These are phyloP conservation scores for Fraxinus albicans DNA, from an alignment of 305 asterid genomes.

Conservation along the genomic window DNA sequence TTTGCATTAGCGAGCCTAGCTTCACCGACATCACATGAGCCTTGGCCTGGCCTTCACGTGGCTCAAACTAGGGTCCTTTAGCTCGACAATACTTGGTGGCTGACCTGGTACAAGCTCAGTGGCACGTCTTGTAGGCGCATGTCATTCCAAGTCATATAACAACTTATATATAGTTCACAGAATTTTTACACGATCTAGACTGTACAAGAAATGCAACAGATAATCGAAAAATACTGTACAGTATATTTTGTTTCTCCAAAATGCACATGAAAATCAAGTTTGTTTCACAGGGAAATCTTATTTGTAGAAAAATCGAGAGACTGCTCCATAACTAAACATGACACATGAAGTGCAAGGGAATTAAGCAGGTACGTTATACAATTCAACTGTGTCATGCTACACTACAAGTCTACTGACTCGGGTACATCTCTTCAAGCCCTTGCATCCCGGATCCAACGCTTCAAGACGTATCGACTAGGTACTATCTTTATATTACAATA, in stretches of 20 bases:
- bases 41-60: too few relatives aligned
- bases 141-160: too few relatives aligned
- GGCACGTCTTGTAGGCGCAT: too few relatives aligned
- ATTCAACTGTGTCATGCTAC: conserved; percentile 3
- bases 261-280: neutral
- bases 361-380: conserved; percentile 13
- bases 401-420: conserved; percentile 16
- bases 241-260: neutral
- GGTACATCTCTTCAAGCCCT: conserved; percentile 29
- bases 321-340: neutral
- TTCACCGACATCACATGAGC: too few relatives aligned
- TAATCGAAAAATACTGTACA: neutral
- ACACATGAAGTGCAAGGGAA: conserved; percentile 18
- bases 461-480: conserved; percentile 50
- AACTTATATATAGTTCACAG: too few relatives aligned
- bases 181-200: neutral
- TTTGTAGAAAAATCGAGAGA: neutral
- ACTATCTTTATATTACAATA: conserved; percentile 53
- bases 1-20: too few relatives aligned
- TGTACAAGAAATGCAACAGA: neutral
- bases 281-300: neutral
- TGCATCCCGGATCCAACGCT: conserved; percentile 57
- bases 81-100: too few relatives aligned
- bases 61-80: too few relatives aligned
- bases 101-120: too few relatives aligned